Conservation (phyloP, 1,284 basidiomycete genomes). For the Ustilago lituana region DNA sequence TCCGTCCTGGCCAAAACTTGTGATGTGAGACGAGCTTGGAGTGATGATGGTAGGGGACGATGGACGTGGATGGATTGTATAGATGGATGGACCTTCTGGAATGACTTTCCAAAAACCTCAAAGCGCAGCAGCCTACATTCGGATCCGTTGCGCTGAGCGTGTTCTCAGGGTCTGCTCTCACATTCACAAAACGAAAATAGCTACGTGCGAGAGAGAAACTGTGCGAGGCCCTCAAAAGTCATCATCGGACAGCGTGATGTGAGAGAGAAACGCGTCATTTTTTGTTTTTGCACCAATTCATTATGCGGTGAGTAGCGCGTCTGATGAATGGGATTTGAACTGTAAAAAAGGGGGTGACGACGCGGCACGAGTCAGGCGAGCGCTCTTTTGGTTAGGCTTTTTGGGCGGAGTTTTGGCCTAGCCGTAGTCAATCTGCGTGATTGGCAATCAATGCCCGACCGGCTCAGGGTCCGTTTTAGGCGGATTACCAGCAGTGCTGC, state of each 20-base stretch:
- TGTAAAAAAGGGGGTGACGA: neutral
- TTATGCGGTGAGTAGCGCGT: too few relatives aligned
- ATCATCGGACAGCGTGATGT: slow-evolving; percentile 8
- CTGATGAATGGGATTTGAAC: too few relatives aligned
- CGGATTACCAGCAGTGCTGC: slow-evolving; percentile 7
- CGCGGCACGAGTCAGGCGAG: slow-evolving; percentile 9
- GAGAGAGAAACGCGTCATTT: too few relatives aligned
- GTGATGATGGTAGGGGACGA: slow-evolving; percentile 2
- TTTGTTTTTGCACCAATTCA: too few relatives aligned
- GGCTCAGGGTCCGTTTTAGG: slow-evolving; percentile 28
- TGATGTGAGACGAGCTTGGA: neutral
- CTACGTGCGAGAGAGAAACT: slow-evolving; percentile 2
- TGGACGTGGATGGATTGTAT: slow-evolving; percentile 14
- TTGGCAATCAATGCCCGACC: slow-evolving; percentile 23
- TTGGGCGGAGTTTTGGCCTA: slow-evolving; percentile 10
- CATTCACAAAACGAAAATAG: neutral
- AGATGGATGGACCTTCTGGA: neutral
- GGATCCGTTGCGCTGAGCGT: slow-evolving; percentile 23
- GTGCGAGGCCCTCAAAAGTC: slow-evolving; percentile 12
- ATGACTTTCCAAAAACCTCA: slow-evolving; percentile 9
- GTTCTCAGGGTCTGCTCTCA: slow-evolving; percentile 8
- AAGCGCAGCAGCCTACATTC: slow-evolving; percentile 15
- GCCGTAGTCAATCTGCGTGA: neutral
- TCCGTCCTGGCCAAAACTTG: neutral
- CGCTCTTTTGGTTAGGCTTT: neutral